A percentile compares a stretch with the other conserved stretches of the same genome.
These are phyloP conservation scores for Metschnikowia proteae DNA, from an alignment of 805 yeast species.

Conservation along the genomic window DNA sequence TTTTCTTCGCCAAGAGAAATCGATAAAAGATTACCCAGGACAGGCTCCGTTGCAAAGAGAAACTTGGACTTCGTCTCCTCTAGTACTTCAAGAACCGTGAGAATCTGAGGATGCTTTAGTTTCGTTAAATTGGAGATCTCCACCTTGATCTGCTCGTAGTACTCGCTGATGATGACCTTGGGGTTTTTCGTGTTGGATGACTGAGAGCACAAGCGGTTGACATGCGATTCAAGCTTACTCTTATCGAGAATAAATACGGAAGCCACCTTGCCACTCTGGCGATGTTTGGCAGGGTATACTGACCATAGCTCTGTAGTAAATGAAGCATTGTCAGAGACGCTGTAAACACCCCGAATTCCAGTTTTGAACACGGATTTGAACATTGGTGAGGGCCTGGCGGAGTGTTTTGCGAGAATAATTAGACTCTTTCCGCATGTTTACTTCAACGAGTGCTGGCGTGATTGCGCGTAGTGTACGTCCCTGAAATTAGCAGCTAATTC, in stretches of 20 bases:
- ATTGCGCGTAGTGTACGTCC: background rate
- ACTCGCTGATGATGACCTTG: conserved; percentile 55
- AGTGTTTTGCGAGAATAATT: background rate
- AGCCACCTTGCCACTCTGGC: conserved; percentile 54
- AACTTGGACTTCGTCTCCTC: conserved; percentile 81
- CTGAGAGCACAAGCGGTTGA: conserved; percentile 37
- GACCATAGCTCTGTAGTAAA: conserved; percentile 81
- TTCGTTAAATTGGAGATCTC: conserved; percentile 74
- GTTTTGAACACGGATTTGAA: conserved; percentile 50
- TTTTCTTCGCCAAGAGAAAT: conserved; percentile 43
- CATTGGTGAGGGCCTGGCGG: conserved; percentile 28
- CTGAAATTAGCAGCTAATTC: background rate
- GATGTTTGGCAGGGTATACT: conserved; percentile 78
- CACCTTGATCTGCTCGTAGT: conserved; percentile 57
- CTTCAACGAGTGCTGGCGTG: background rate
- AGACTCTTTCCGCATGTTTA: background rate
- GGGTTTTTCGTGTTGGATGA: conserved; percentile 38
- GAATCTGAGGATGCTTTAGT: conserved; percentile 83
- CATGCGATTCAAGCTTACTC: conserved; percentile 58
- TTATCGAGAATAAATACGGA: conserved; percentile 88
- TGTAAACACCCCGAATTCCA: conserved; percentile 65
- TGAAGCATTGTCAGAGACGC: conserved; percentile 65
- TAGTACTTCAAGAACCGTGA: conserved; percentile 80
- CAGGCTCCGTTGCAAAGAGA: conserved; percentile 80
- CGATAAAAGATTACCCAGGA: conserved; percentile 52